phyloP scores from a whole-genome alignment of 768 basidiomycete genomes.

The Mycena olivaceomarginata region DNA sequence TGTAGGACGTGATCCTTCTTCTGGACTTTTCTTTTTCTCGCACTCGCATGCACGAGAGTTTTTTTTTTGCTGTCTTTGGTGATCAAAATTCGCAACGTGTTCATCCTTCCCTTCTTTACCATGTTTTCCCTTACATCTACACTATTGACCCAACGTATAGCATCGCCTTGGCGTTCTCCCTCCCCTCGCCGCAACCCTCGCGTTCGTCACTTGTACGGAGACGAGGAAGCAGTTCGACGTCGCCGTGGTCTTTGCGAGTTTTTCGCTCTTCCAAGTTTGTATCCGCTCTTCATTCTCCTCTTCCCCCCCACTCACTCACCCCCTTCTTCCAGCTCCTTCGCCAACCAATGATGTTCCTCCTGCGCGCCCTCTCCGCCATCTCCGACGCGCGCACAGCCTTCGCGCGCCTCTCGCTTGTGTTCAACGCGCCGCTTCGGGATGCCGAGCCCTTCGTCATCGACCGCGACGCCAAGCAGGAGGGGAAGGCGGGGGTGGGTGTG shows the following conservation, averaged over 20 bases:
- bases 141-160: too few species aligned
- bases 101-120: too few species aligned
- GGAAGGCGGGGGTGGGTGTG: slow-evolving; percentile 68
- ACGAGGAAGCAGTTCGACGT: slow-evolving; percentile 74
- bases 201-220: slow-evolving; percentile 80
- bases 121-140: too few species aligned
- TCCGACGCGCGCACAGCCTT: slow-evolving; percentile 82
- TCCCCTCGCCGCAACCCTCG: slow-evolving; percentile 80
- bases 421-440: slow-evolving; percentile 73
- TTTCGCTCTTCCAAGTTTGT: slow-evolving; percentile 40
- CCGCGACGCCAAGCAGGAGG: too few species aligned
- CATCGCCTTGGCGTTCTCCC: slow-evolving; percentile 73
- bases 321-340: slow-evolving; percentile 80
- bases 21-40: too few species aligned
- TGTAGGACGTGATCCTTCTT: too few species aligned
- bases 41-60: too few species aligned
- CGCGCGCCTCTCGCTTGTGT: slow-evolving; percentile 69
- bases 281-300: slow-evolving; percentile 54
- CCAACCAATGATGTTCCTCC: slow-evolving; percentile 83
- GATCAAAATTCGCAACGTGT: too few species aligned
- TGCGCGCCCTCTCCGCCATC: slow-evolving; percentile 75
- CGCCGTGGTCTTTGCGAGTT: slow-evolving; percentile 77
- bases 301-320: too few species aligned
- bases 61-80: too few species aligned
- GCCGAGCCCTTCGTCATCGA: slow-evolving; percentile 61